These are phyloP conservation scores for Cardiospermum halicacabum DNA, from an alignment of 345 rosid species.

Conservation along the genomic window DNA sequence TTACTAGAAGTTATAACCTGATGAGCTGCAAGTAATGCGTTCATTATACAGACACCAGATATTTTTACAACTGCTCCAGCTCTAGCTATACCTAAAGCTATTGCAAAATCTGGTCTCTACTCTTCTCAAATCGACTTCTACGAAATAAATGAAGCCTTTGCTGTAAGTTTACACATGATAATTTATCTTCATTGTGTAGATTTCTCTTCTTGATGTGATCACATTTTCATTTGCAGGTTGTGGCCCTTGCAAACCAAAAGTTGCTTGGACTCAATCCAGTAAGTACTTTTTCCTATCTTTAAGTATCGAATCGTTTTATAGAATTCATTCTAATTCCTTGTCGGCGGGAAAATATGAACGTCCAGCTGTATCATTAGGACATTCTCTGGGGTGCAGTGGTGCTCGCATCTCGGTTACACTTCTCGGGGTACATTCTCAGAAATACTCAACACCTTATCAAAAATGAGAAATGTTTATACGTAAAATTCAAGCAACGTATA, in stretches of 20 bases:
- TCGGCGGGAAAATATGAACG: conserved; percentile 85
- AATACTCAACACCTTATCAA: background rate
- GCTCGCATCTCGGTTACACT: conserved; percentile 93
- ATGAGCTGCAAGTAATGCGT: conserved; percentile 10
- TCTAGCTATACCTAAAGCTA: conserved; percentile 91
- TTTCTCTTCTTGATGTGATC: conserved; percentile 7
- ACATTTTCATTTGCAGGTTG: conserved; percentile 51
- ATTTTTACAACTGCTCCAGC: conserved; percentile 94
- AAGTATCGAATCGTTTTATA: too few species aligned
- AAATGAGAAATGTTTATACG: too few species aligned
- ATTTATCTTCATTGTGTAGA: too few species aligned
- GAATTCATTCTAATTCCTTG: background rate
- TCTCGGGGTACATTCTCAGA: conserved; percentile 53
- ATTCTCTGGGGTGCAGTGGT: conserved; percentile 98
- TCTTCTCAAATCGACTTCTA: conserved; percentile 86
- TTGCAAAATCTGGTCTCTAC: conserved; percentile 70
- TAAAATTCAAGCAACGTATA: too few species aligned
- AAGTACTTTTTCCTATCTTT: conserved; percentile 29
- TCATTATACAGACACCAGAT: conserved; percentile 74
- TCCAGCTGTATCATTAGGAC: conserved; percentile 93
- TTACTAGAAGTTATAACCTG: background rate
- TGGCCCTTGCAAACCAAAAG: conserved; percentile 87
- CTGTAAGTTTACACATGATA: conserved; percentile 41
- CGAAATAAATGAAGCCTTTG: conserved; percentile 97
- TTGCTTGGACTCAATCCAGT: conserved; percentile 76